Conservation (phyloP, 2,329 filamentous ascomycete genomes). For the Colletotrichum liriopes region DNA sequence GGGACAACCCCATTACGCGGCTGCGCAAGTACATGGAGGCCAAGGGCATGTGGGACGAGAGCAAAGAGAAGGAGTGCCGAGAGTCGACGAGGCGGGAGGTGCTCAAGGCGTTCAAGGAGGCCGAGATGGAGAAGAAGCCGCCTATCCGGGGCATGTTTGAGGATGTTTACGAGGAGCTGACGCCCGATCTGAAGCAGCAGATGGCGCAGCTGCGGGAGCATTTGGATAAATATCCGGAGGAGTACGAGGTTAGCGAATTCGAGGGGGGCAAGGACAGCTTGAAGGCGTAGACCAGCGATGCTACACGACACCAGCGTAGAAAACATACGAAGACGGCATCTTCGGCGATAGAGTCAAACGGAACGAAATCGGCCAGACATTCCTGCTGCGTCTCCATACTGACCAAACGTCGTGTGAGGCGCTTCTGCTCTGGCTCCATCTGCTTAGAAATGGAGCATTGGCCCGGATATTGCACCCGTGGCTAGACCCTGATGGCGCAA, state of each 20-base stretch:
- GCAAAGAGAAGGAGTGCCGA: constrained; percentile 81
- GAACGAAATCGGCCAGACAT: neutral
- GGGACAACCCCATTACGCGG: constrained; percentile 90
- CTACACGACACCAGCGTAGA: constrained; percentile 12
- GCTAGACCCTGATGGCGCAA: constrained; percentile 31
- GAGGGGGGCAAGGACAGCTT: constrained; percentile 81
- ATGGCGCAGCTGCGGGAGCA: constrained; percentile 80
- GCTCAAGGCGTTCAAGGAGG: constrained; percentile 86
- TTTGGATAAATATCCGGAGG: constrained; percentile 87
- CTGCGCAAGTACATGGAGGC: constrained; percentile 93
- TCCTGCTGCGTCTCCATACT: neutral
- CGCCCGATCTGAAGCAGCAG: constrained; percentile 83
- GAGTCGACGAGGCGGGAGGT: constrained; percentile 80
- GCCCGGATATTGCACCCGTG: neutral
- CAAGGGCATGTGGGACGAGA: constrained; percentile 87
- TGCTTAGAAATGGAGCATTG: constrained; percentile 30
- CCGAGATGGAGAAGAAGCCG: constrained; percentile 86
- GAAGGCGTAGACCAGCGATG: constrained; percentile 50
- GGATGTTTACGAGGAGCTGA: constrained; percentile 91
- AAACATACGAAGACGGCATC: constrained; percentile 2
- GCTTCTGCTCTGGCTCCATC: neutral
- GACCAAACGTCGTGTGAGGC: constrained; percentile 7
- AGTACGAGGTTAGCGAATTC: constrained; percentile 87
- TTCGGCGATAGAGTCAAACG: neutral
- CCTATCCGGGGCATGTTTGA: constrained; percentile 82